Conservation (phyloP, 139 green algal species). For the Auxenochlorella pyrenoidosa region DNA sequence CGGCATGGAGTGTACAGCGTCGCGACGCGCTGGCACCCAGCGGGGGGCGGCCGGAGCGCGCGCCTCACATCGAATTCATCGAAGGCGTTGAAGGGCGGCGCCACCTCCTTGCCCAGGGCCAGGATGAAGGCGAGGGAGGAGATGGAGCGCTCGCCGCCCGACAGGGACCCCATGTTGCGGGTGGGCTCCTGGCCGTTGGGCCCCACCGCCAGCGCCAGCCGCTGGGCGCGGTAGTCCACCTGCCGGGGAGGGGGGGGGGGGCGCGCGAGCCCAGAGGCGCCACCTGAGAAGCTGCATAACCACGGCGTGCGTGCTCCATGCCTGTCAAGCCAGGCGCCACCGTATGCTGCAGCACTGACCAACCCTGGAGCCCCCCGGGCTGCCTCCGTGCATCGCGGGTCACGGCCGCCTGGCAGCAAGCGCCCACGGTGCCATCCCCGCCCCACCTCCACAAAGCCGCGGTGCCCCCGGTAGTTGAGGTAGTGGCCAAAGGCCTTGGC, state of each 20-base stretch:
- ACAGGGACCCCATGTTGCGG: constrained; percentile 69
- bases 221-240: constrained; percentile 6
- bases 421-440: no score
- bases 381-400: no score
- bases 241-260: neutral
- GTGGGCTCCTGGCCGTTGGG: constrained; percentile 9
- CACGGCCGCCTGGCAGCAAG: no score
- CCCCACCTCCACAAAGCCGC: constrained; percentile 52
- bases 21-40: no score
- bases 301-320: no score
- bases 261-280: no score
- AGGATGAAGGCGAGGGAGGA: constrained; percentile 90
- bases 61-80: constrained; percentile 87
- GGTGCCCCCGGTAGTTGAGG: constrained; percentile 51
- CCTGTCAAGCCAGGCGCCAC: neutral
- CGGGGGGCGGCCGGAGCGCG: no score
- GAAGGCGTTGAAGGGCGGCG: constrained; percentile 77
- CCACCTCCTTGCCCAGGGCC: constrained; percentile 64
- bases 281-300: no score
- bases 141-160: constrained; percentile 90
- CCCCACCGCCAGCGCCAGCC: constrained; percentile 10
- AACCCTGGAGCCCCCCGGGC: no score
- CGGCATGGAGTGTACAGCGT: no score
- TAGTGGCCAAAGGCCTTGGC: constrained; percentile 34
- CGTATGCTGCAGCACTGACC: no score